Percentiles rank a stretch among this genome's conserved stretches.
phyloP scores from a whole-genome alignment of 179 eudicot species.

The Nepenthes alata region DNA sequence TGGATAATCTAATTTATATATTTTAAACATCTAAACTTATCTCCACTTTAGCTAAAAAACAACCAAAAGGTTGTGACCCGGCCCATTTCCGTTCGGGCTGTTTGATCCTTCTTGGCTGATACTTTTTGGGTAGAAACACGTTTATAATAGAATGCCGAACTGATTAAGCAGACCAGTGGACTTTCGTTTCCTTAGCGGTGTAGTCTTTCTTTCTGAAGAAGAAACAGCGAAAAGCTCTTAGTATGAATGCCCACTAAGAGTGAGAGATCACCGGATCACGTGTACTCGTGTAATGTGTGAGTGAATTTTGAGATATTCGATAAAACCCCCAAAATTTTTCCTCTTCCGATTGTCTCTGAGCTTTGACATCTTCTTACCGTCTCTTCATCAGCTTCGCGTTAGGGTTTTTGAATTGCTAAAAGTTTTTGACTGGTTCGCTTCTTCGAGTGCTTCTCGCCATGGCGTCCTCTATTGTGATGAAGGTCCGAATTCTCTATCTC shows the following conservation, averaged over 20 bases:
- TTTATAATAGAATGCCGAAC: too few species aligned
- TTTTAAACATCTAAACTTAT: too few species aligned
- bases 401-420: not conserved
- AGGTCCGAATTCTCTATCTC: constrained; percentile 18
- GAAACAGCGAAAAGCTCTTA: not conserved
- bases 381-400: not conserved
- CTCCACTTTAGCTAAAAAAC: too few species aligned
- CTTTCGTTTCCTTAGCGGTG: constrained; percentile 1
- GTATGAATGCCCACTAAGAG: not conserved
- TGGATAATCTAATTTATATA: too few species aligned
- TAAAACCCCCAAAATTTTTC: not conserved
- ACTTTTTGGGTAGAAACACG: too few species aligned
- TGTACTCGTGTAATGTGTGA: not conserved
- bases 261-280: constrained; percentile 7
- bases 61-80: too few species aligned
- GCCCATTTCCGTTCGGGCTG: too few species aligned
- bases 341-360: not conserved
- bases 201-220: constrained; percentile 5
- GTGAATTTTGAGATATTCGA: not conserved
- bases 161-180: too few species aligned
- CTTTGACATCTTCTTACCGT: not conserved
- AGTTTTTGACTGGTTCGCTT: constrained; percentile 1
- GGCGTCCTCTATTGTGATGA: constrained; percentile 33
- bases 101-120: too few species aligned
- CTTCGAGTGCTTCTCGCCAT: constrained; percentile 5